Conservation (phyloP, 1,284 basidiomycete genomes). For the Naganishia sp. region DNA sequence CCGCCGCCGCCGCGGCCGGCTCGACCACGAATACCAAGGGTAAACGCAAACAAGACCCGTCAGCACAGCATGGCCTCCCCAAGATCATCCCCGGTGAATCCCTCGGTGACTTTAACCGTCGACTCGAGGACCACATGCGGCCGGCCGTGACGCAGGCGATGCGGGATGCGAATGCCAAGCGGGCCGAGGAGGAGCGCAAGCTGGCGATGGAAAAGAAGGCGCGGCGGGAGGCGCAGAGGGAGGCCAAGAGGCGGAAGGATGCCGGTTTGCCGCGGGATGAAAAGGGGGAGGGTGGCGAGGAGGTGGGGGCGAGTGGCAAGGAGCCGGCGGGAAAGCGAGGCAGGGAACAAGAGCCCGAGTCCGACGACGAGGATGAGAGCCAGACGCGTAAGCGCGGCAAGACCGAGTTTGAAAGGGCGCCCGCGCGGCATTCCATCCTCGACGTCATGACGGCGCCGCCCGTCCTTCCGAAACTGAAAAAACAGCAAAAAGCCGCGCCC, state of each 20-base stretch:
- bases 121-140: conserved; percentile 47
- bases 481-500: conserved; percentile 25
- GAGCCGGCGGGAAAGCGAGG: conserved; percentile 24
- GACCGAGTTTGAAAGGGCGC: conserved; percentile 28
- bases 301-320: conserved; percentile 11
- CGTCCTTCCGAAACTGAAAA: conserved; percentile 40
- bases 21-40: conserved; percentile 33
- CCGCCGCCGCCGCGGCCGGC: conserved; percentile 26
- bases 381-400: conserved; percentile 28
- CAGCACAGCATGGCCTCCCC: conserved; percentile 30
- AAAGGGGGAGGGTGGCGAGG: conserved; percentile 31
- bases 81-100: conserved; percentile 39
- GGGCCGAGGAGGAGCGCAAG: conserved; percentile 37
- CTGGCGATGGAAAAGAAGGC: conserved; percentile 34
- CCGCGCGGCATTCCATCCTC: conserved; percentile 35
- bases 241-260: conserved; percentile 31
- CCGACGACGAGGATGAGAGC: conserved; percentile 28
- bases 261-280: conserved; percentile 15
- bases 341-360: conserved; percentile 20
- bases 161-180: conserved; percentile 43
- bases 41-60: conserved; percentile 34
- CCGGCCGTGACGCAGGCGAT: conserved; percentile 49
- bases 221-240: conserved; percentile 29
- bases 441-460: conserved; percentile 50
- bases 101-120: conserved; percentile 51